Percentiles rank a stretch among this genome's conserved stretches.
phyloP scores from a whole-genome alignment of 169 alveolate species.

The Theileria annulata region DNA sequence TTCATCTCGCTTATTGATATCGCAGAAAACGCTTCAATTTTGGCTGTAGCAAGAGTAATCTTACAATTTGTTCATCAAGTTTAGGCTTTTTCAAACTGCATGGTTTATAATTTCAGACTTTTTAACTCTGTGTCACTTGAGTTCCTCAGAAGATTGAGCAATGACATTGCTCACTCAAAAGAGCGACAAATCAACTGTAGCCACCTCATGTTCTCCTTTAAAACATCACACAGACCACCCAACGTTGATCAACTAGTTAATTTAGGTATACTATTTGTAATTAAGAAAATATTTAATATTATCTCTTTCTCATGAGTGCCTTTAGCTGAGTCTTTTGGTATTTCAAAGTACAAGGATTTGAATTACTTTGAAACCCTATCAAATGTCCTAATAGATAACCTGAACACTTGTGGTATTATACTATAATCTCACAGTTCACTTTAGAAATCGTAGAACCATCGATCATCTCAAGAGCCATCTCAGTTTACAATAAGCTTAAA shows the following conservation, averaged over 20 bases:
- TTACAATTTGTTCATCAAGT: background rate
- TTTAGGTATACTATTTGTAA: conserved; percentile 40
- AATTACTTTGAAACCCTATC: conserved; percentile 58
- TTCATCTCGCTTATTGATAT: conserved; percentile 35
- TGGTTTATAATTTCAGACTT: conserved; percentile 46
- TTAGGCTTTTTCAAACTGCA: conserved; percentile 60
- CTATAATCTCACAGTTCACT: background rate
- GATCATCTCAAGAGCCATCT: conserved; percentile 40
- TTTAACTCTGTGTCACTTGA: conserved; percentile 42
- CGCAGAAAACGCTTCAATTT: conserved; percentile 47
- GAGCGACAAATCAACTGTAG: conserved; percentile 21
- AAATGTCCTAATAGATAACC: conserved; percentile 20
- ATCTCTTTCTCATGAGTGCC: background rate
- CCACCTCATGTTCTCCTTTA: background rate
- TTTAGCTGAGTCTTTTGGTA: conserved; percentile 65
- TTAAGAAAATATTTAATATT: too few species aligned
- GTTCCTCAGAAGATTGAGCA: conserved; percentile 29
- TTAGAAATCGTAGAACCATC: conserved; percentile 37
- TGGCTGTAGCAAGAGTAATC: conserved; percentile 45
- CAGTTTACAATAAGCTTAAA: conserved; percentile 58
- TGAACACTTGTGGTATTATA: conserved; percentile 8
- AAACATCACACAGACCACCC: conserved; percentile 28
- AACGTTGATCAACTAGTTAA: conserved; percentile 48
- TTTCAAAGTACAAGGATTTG: conserved; percentile 63
- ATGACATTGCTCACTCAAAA: background rate